These are phyloP conservation scores for Lumnitzera racemosa DNA, from an alignment of 345 rosid genomes.

Conservation along the genomic window DNA sequence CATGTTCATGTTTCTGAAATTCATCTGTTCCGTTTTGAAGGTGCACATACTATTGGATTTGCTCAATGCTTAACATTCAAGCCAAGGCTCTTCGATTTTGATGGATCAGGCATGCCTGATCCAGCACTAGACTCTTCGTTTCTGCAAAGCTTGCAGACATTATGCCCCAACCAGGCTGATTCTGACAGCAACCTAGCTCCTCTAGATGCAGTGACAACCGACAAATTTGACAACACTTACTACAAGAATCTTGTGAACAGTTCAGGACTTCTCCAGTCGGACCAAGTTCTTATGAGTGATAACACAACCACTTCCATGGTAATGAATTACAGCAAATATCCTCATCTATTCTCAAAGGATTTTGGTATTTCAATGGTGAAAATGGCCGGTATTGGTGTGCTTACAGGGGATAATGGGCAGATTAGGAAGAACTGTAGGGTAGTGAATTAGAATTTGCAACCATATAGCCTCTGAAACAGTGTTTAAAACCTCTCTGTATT, in stretches of 20 bases:
- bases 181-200: slow-evolving; percentile 42
- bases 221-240: slow-evolving; percentile 49
- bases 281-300: slow-evolving; percentile 55
- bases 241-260: slow-evolving; percentile 34
- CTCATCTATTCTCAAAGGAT: slow-evolving; percentile 35
- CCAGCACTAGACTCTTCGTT: slow-evolving; percentile 43
- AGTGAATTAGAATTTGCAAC: slow-evolving; percentile 28
- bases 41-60: slow-evolving; percentile 62
- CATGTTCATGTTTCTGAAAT: background rate
- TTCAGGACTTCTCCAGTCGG: slow-evolving; percentile 60
- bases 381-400: slow-evolving; percentile 42
- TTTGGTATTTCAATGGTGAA: slow-evolving; percentile 59
- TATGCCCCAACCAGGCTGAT: slow-evolving; percentile 44
- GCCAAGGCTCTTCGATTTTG: slow-evolving; percentile 49
- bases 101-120: slow-evolving; percentile 50
- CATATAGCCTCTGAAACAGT: too few species aligned
- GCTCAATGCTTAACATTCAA: slow-evolving; percentile 71
- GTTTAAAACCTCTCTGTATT: too few species aligned
- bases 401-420: slow-evolving; percentile 54
- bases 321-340: slow-evolving; percentile 43
- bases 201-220: slow-evolving; percentile 27
- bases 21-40: slow-evolving; percentile 14
- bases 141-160: slow-evolving; percentile 28
- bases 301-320: slow-evolving; percentile 40
- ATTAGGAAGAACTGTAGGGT: slow-evolving; percentile 51